Conservation (phyloP, 176 grass and related monocot species). For the Musa itinerans region DNA sequence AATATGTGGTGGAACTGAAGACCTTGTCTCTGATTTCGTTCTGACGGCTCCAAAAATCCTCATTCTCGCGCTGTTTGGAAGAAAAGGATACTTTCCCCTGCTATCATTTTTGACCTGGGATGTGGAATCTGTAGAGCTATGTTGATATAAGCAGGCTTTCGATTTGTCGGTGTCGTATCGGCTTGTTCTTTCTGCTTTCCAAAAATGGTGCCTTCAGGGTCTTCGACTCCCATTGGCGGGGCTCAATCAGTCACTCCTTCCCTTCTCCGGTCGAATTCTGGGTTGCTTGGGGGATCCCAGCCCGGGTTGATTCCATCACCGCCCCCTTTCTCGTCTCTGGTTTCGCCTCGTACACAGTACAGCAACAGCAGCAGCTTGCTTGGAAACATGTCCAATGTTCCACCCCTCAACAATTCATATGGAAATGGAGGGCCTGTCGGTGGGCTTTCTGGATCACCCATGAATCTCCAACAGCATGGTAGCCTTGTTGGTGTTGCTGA, state of each 20-base stretch:
- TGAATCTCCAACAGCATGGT: slow-evolving; percentile 46
- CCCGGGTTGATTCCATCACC: slow-evolving; percentile 28
- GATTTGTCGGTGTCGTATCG: slow-evolving; percentile 6
- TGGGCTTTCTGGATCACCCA: slow-evolving; percentile 24
- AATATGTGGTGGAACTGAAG: neutral
- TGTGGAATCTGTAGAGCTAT: slow-evolving; percentile 6
- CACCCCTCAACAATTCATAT: slow-evolving; percentile 51
- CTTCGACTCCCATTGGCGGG: slow-evolving; percentile 61
- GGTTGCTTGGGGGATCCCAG: slow-evolving; percentile 50
- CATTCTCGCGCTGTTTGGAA: neutral
- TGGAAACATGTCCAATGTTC: slow-evolving; percentile 53
- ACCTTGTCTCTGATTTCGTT: neutral
- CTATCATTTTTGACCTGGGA: neutral
- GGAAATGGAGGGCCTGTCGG: slow-evolving; percentile 40
- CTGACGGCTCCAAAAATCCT: slow-evolving; percentile 3
- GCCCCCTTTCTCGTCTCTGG: slow-evolving; percentile 66
- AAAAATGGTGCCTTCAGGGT: slow-evolving; percentile 78
- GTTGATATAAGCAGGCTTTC: slow-evolving; percentile 9
- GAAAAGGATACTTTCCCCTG: neutral
- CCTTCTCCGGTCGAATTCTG: slow-evolving; percentile 60
- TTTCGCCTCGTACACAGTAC: slow-evolving; percentile 64
- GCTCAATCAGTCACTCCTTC: slow-evolving; percentile 56
- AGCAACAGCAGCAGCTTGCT: slow-evolving; percentile 47
- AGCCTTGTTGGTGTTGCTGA: slow-evolving; percentile 30
- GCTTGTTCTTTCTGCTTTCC: slow-evolving; percentile 13